phyloP scores from a whole-genome alignment of 805 yeast genomes.

The Yueomyces sinensis region DNA sequence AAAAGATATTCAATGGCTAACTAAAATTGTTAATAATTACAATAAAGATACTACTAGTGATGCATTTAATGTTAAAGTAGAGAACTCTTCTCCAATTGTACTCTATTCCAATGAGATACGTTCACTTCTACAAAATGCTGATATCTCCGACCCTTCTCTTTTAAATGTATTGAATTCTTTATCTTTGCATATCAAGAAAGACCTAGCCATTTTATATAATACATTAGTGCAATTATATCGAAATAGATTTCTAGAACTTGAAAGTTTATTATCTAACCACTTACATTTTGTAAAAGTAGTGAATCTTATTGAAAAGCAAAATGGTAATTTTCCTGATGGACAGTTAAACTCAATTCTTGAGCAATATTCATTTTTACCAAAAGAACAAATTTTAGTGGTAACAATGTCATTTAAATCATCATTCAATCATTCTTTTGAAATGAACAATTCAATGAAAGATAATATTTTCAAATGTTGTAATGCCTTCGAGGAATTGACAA shows the following conservation, averaged over 20 bases:
- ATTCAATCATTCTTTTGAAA: constrained; percentile 16
- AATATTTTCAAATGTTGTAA: constrained; percentile 28
- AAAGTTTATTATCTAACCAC: constrained; percentile 46
- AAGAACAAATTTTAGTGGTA: constrained; percentile 57
- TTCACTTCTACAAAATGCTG: background rate
- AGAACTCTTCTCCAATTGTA: background rate
- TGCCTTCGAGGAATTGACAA: constrained; percentile 31
- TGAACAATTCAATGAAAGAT: constrained; percentile 24
- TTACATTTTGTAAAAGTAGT: constrained; percentile 46
- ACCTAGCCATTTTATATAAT: constrained; percentile 36
- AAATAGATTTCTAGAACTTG: constrained; percentile 60
- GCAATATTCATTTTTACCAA: constrained; percentile 29
- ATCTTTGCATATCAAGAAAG: constrained; percentile 40
- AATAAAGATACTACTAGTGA: background rate
- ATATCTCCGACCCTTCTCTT: constrained; percentile 11
- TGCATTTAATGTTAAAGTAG: background rate
- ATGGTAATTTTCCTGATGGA: constrained; percentile 3
- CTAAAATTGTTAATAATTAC: background rate
- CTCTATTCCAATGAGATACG: background rate
- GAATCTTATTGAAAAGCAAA: constrained; percentile 33
- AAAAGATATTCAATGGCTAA: background rate
- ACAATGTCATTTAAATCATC: constrained; percentile 59
- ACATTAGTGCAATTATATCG: constrained; percentile 39
- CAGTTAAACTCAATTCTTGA: constrained; percentile 18
- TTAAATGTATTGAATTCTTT: constrained; percentile 40